A percentile compares a stretch with the other conserved stretches of the same genome.
Evolutionary conservation across 1,284 basidiomycete species (phyloP).

Genomic region (Leccinum pallidistipes): DNA sequence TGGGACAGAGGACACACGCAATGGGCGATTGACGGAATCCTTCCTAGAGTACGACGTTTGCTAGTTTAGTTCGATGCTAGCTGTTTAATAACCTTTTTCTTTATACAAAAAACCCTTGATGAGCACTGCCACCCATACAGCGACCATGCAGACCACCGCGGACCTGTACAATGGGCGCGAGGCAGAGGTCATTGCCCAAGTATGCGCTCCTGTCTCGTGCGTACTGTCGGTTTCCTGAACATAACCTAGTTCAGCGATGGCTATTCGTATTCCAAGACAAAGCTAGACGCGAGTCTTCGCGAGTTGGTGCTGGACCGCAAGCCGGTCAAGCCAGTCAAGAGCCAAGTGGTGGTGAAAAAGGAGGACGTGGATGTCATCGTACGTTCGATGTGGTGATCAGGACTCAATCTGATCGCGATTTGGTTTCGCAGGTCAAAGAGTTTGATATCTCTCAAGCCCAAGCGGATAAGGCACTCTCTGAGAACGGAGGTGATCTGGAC

Average conservation of each 20-base stretch:
- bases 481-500: slow-evolving; percentile 32
- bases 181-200: slow-evolving; percentile 33
- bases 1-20: slow-evolving; percentile 17
- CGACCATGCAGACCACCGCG: slow-evolving; percentile 21
- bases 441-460: slow-evolving; percentile 46
- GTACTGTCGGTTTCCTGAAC: slow-evolving; percentile 8
- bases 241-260: slow-evolving; percentile 46
- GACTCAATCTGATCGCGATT: slow-evolving; percentile 1
- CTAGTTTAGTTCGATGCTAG: slow-evolving; percentile 30
- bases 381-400: slow-evolving; percentile 17
- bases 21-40: slow-evolving; percentile 18
- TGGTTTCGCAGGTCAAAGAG: slow-evolving; percentile 43
- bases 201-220: slow-evolving; percentile 3
- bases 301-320: slow-evolving; percentile 30
- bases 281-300: slow-evolving; percentile 48
- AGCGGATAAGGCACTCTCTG: slow-evolving; percentile 45
- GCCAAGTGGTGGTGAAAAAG: slow-evolving; percentile 35
- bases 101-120: slow-evolving; percentile 17
- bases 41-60: slow-evolving; percentile 29
- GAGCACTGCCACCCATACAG: slow-evolving; percentile 24
- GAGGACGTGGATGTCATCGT: slow-evolving; percentile 53
- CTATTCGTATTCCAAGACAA: slow-evolving; percentile 49
- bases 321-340: slow-evolving; percentile 33
- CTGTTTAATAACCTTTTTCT: slow-evolving; percentile 27
- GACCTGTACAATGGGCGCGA: slow-evolving; percentile 32